A percentile compares a stretch with the other conserved stretches of the same genome.
phyloP scores from a whole-genome alignment of 2,329 filamentous ascomycete species.

The Ophiostoma ulmi region DNA sequence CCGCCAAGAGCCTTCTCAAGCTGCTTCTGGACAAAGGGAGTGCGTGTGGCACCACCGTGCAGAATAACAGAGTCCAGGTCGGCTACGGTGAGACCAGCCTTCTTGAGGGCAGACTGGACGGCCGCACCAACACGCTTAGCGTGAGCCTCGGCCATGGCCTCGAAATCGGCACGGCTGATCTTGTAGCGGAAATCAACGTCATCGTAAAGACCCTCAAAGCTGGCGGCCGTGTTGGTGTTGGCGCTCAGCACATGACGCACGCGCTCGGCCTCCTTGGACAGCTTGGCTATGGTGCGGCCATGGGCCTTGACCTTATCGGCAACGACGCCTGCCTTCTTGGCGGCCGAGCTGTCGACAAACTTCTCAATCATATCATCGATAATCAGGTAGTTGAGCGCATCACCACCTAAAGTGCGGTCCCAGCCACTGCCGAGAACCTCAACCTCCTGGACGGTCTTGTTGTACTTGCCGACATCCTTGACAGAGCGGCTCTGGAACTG shows the following conservation, averaged over 20 bases:
- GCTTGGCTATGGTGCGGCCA: conserved; percentile 78
- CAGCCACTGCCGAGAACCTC: conserved; percentile 79
- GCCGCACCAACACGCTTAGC: conserved; percentile 63
- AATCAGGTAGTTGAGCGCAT: conserved; percentile 81
- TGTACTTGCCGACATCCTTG: conserved; percentile 87
- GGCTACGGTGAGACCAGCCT: conserved; percentile 64
- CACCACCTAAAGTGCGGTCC: conserved; percentile 85
- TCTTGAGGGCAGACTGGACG: conserved; percentile 67
- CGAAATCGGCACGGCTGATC: conserved; percentile 72
- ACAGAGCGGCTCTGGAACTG: conserved; percentile 83
- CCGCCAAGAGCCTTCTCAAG: conserved; percentile 71
- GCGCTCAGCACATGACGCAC: conserved; percentile 86
- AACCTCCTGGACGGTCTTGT: conserved; percentile 97
- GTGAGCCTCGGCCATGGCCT: conserved; percentile 66
- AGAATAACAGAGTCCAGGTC: conserved; percentile 89
- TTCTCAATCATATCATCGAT: conserved; percentile 81
- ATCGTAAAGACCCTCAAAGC: conserved; percentile 85
- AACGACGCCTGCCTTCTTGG: conserved; percentile 59
- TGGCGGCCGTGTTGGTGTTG: conserved; percentile 73
- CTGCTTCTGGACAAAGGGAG: conserved; percentile 87
- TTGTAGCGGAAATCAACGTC: conserved; percentile 94
- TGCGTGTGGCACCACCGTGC: conserved; percentile 83
- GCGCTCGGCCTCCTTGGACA: conserved; percentile 89
- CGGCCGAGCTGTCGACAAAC: conserved; percentile 65
- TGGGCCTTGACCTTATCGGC: conserved; percentile 63